phyloP scores from a whole-genome alignment of 257 asterid species.

The Nemophila menziesii region DNA sequence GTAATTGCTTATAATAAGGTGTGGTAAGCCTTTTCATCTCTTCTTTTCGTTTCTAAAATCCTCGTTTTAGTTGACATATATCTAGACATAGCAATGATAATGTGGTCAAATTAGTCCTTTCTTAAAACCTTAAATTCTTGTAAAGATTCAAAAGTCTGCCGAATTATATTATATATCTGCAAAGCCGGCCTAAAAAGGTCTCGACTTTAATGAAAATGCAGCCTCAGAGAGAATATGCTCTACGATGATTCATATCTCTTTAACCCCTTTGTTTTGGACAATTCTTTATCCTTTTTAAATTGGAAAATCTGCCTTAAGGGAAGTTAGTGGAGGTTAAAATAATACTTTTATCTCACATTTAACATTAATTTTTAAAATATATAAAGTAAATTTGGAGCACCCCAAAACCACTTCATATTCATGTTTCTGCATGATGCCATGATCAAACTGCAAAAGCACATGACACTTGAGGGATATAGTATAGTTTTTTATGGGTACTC shows the following conservation, averaged over 20 bases:
- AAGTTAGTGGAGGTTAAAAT: too few relatives aligned
- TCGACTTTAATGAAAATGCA: neutral
- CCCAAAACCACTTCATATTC: too few relatives aligned
- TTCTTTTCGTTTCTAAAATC: neutral
- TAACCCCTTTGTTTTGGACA: too few relatives aligned
- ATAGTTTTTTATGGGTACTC: too few relatives aligned
- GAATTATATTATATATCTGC: neutral
- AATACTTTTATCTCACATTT: too few relatives aligned
- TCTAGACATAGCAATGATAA: neutral
- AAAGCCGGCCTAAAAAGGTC: neutral
- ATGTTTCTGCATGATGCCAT: too few relatives aligned
- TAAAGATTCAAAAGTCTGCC: neutral
- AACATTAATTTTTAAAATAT: too few relatives aligned
- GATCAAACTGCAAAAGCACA: neutral
- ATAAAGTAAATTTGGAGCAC: too few relatives aligned
- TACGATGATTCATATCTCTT: neutral
- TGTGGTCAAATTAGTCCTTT: neutral
- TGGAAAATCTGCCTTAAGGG: too few relatives aligned
- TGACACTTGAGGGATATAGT: neutral
- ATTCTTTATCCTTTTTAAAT: too few relatives aligned
- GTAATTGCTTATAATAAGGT: too few relatives aligned
- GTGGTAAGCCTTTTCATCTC: neutral
- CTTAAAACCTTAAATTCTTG: neutral
- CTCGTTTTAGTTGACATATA: neutral
- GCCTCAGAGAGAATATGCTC: neutral